Conservation (phyloP, 768 basidiomycete genomes). For the Lentinus brumalis region DNA sequence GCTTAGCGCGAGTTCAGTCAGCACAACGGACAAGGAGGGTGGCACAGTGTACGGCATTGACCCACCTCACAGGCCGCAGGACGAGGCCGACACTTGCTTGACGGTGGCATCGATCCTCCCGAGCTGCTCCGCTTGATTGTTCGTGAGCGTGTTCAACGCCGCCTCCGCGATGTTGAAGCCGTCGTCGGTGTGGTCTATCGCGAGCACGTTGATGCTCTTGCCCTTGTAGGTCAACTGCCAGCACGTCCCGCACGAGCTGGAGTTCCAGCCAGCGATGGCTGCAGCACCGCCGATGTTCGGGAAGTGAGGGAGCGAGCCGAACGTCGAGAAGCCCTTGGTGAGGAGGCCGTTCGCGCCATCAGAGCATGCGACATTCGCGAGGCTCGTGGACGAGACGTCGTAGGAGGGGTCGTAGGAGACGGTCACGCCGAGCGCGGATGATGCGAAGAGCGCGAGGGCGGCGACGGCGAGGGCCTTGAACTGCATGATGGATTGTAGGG, state of each 20-base stretch:
- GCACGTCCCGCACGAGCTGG: constrained; percentile 57
- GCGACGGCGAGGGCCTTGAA: constrained; percentile 17
- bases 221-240: constrained; percentile 57
- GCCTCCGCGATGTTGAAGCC: constrained; percentile 41
- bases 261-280: constrained; percentile 53
- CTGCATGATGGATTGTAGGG: constrained; percentile 14
- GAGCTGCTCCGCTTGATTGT: constrained; percentile 24
- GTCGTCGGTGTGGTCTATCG: constrained; percentile 48
- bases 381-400: constrained; percentile 44
- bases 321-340: constrained; percentile 48
- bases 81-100: constrained; percentile 27
- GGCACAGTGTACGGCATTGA: not conserved
- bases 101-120: constrained; percentile 31
- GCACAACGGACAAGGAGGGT: not conserved
- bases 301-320: constrained; percentile 56
- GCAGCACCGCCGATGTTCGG: constrained; percentile 60
- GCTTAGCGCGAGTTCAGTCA: not conserved
- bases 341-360: constrained; percentile 38
- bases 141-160: constrained; percentile 34
- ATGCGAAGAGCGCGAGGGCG: constrained; percentile 18
- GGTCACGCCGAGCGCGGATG: constrained; percentile 21
- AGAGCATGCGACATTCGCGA: constrained; percentile 51
- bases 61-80: constrained; percentile 42
- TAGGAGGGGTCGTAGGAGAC: constrained; percentile 51
- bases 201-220: constrained; percentile 49